These are phyloP conservation scores for Castanea mollissima DNA, from an alignment of 306 rosid species.

Conservation along the genomic window DNA sequence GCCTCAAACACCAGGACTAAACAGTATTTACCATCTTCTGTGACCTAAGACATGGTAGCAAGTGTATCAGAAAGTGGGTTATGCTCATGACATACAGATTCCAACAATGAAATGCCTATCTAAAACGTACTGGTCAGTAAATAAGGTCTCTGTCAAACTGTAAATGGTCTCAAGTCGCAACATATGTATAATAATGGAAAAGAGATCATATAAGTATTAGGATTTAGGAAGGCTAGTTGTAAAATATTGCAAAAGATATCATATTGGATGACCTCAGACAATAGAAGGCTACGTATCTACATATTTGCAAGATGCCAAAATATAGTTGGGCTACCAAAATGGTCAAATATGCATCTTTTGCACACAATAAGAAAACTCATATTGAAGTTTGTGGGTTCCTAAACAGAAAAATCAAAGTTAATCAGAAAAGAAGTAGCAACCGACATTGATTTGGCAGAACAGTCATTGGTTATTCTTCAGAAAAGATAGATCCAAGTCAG, in stretches of 20 bases:
- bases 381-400: neutral
- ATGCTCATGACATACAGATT: neutral
- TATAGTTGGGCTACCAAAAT: neutral
- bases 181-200: neutral
- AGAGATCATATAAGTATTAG: neutral
- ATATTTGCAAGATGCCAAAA: neutral
- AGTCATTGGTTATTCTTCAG: neutral
- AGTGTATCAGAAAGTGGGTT: neutral
- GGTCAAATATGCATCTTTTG: slow-evolving; percentile 1
- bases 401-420: neutral
- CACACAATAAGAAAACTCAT: neutral
- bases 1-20: slow-evolving; percentile 82
- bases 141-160: neutral
- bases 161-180: neutral
- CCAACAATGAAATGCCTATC: neutral
- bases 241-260: neutral
- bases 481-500: slow-evolving; percentile 18
- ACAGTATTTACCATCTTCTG: slow-evolving; percentile 71
- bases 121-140: neutral
- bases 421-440: neutral
- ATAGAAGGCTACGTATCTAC: neutral
- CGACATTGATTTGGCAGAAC: neutral
- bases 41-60: slow-evolving; percentile 53
- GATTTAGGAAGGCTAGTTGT: neutral
- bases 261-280: neutral